These are phyloP conservation scores for Mucor lusitanicus DNA, from an alignment of 371 early-diverging fungal species.

Conservation along the genomic window DNA sequence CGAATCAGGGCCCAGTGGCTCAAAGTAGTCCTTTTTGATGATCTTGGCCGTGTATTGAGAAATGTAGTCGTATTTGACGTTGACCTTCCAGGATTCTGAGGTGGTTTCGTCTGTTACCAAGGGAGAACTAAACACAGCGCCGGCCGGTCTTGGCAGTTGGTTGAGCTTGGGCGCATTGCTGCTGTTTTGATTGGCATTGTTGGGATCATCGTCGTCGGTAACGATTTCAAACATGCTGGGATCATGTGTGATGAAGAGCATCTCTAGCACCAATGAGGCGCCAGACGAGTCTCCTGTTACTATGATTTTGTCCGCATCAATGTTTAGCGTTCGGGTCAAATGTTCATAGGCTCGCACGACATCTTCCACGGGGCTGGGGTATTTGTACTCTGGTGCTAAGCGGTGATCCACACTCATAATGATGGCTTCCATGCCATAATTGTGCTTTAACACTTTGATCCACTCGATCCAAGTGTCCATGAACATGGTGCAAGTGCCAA, in stretches of 20 bases:
- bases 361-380: slow-evolving; percentile 44
- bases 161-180: slow-evolving; percentile 12
- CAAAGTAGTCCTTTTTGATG: slow-evolving; percentile 47
- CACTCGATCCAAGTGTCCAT: slow-evolving; percentile 47
- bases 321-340: slow-evolving; percentile 20
- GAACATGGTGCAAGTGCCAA: slow-evolving; percentile 38
- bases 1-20: slow-evolving; percentile 25
- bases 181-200: neutral
- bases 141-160: slow-evolving; percentile 44
- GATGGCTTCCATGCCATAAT: slow-evolving; percentile 34
- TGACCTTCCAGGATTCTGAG: slow-evolving; percentile 41
- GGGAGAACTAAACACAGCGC: slow-evolving; percentile 40
- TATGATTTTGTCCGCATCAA: slow-evolving; percentile 34
- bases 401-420: slow-evolving; percentile 51
- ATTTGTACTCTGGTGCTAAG: slow-evolving; percentile 46
- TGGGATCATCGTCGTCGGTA: slow-evolving; percentile 23
- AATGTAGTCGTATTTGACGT: slow-evolving; percentile 43
- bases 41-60: slow-evolving; percentile 41
- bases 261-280: slow-evolving; percentile 36
- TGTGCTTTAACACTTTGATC: slow-evolving; percentile 38
- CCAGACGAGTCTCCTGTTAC: slow-evolving; percentile 43
- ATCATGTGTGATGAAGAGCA: slow-evolving; percentile 45
- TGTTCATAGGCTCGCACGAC: slow-evolving; percentile 47
- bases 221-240: slow-evolving; percentile 48
- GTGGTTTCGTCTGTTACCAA: slow-evolving; percentile 45